Base-by-base conservation (phyloP, 139 green algal genomes). In the Chlamydomonas schloesseri region DNA sequence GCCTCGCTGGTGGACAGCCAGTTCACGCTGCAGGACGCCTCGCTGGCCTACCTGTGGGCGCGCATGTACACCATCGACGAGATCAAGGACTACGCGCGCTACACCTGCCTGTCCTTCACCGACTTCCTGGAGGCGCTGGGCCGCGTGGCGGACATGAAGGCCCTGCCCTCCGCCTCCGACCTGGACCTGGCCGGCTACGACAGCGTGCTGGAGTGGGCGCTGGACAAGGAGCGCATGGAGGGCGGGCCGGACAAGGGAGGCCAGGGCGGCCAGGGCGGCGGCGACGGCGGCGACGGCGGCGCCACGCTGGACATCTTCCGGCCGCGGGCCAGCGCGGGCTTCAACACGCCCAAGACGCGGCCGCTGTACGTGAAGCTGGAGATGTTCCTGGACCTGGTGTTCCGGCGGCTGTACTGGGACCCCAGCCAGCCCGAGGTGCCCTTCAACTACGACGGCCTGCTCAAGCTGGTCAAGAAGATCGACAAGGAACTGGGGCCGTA, bases 401-500 rank as follows among this genome's bases (percentile, higher is more conserved):
- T 96, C 90, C 83, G 94, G 75, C 80, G 89, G 33, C 71, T 97
- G 31, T 92, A 91, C 76, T 95, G 90, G 89, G 92, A 96, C 86
- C 93, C 94, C 14, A 71, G 81, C 33, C 81, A 95, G 71, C 90
- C 93, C 20, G 86, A 93, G 26, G 88, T 86, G 42, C 72, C 86
- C 3, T 97, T 95, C 89, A 95, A 89, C 75, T 91, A 93, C 69
- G 94, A 97, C 23, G 86, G 68, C 10, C 71, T 95, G 80, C 75
- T 95, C 46, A 92, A 92, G 78, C 87, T 95, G 21, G 73, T 96
- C 70, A 96, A 96, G 87, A 96, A 95, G 89, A 88, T 94, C 15
- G 94, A 97, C 74, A 96, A 96, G 81, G 94, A 96, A 37, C 81
- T 97, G 65, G 94, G 94, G 60, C 93, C 93, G 18, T 95, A 73